Conservation (phyloP, 2,329 filamentous ascomycete species). For the Fusarium transvaalense region DNA sequence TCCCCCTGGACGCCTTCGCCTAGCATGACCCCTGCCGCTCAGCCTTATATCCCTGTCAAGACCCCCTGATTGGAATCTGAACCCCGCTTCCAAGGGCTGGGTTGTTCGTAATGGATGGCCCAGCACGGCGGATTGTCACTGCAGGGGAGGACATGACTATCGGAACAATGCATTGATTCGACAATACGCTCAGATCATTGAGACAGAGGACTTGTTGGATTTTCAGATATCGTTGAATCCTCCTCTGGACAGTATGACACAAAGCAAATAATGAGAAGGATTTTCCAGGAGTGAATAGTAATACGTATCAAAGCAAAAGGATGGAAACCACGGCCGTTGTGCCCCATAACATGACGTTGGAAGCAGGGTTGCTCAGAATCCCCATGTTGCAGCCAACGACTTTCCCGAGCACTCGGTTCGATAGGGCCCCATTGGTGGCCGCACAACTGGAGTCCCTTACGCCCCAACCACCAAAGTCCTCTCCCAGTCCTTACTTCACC, state of each 20-base stretch:
- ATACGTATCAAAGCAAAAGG: constrained; percentile 6
- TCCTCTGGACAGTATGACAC: not conserved
- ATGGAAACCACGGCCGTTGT: not conserved
- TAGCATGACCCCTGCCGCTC: constrained; percentile 35
- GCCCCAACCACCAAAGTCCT: constrained; percentile 35
- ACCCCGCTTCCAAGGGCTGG: constrained; percentile 35
- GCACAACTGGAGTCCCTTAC: constrained; percentile 30
- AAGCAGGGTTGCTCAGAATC: constrained; percentile 31
- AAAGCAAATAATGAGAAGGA: not conserved
- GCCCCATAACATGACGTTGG: constrained; percentile 34
- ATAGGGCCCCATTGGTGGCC: constrained; percentile 49
- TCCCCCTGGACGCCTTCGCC: constrained; percentile 41
- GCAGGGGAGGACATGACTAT: constrained; percentile 24
- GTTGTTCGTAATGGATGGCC: constrained; percentile 33
- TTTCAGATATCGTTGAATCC: constrained; percentile 11
- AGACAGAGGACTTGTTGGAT: constrained; percentile 19
- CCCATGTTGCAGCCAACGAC: constrained; percentile 38
- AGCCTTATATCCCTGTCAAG: constrained; percentile 40
- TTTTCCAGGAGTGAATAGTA: not conserved
- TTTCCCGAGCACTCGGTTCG: constrained; percentile 45
- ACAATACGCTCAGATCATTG: constrained; percentile 25
- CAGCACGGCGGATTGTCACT: constrained; percentile 26
- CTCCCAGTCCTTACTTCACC: constrained; percentile 35
- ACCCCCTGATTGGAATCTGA: constrained; percentile 46
- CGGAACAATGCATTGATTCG: constrained; percentile 39